Evolutionary conservation across 768 basidiomycete genomes (phyloP).

Genomic region (Trametes maxima): DNA sequence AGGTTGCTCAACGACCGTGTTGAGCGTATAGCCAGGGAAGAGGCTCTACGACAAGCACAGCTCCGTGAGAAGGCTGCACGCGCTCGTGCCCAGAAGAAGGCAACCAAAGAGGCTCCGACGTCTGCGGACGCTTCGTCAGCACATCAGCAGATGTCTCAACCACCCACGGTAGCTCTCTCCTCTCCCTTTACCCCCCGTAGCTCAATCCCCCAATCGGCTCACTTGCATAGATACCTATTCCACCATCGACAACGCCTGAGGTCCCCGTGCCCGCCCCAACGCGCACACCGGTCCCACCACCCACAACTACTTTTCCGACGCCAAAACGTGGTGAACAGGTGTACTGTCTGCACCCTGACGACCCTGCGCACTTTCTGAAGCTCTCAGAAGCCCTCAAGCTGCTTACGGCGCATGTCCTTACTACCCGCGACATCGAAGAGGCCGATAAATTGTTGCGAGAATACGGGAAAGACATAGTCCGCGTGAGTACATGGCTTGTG

Average conservation of each 20-base stretch:
- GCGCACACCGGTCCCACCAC: not conserved
- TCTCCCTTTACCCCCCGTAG: too few relatives aligned
- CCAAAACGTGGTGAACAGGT: not conserved
- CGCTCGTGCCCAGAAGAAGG: not conserved
- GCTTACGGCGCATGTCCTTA: conserved; percentile 12
- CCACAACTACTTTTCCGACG: not conserved
- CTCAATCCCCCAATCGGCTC: not conserved
- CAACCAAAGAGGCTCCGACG: not conserved
- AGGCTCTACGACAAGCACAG: not conserved
- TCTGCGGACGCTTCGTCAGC: not conserved
- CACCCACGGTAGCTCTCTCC: too few relatives aligned
- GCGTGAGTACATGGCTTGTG: not conserved
- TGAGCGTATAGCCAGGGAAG: not conserved
- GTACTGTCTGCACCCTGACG: not conserved
- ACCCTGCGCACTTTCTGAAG: conserved; percentile 1
- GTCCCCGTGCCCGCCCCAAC: not conserved
- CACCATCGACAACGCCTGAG: not conserved
- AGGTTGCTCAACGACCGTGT: not conserved
- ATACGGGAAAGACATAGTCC: not conserved
- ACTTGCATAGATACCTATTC: not conserved
- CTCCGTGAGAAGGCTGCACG: not conserved
- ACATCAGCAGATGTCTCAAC: not conserved
- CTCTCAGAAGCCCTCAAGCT: conserved; percentile 7
- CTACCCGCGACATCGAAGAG: not conserved
- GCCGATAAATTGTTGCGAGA: not conserved